Conservation (phyloP, 805 yeast genomes). For the Candida vaughaniae region DNA sequence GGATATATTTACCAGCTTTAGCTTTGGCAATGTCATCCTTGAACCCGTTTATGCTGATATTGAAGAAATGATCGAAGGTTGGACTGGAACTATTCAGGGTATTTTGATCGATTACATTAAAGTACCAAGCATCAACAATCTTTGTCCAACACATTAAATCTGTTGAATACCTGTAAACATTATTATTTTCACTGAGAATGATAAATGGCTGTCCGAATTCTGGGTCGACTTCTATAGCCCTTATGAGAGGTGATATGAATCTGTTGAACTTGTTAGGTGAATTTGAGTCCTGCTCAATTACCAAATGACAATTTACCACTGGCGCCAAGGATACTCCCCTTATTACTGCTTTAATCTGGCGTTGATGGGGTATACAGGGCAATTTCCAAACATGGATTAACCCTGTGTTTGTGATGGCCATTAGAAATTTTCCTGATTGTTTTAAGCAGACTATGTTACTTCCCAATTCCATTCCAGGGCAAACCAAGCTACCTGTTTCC, state of each 20-base stretch:
- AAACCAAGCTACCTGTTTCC: constrained; percentile 42
- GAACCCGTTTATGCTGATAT: constrained; percentile 12
- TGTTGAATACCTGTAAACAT: constrained; percentile 43
- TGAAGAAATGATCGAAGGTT: constrained; percentile 8
- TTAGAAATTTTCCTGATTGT: constrained; percentile 30
- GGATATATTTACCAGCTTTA: constrained; percentile 14
- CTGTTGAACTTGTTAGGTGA: constrained; percentile 4
- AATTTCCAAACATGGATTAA: constrained; percentile 52
- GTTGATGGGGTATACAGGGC: constrained; percentile 15
- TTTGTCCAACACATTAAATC: constrained; percentile 48
- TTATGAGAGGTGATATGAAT: constrained; percentile 17
- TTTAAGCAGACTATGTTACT: constrained; percentile 39
- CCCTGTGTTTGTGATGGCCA: constrained; percentile 52
- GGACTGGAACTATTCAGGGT: background rate
- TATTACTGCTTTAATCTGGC: constrained; percentile 28
- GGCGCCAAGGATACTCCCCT: constrained; percentile 53
- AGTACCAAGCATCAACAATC: constrained; percentile 47
- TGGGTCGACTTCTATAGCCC: constrained; percentile 29
- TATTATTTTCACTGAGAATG: constrained; percentile 29
- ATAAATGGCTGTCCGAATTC: constrained; percentile 44
- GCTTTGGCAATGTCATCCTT: constrained; percentile 13
- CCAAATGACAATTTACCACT: constrained; percentile 38
- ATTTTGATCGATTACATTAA: constrained; percentile 6
- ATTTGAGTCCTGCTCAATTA: constrained; percentile 13
- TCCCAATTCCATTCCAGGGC: constrained; percentile 56